Evolutionary conservation across 1,284 basidiomycete genomes (phyloP), one percentile per base, ranked within the genome.

Genomic region (Serendipita sp.): DNA sequence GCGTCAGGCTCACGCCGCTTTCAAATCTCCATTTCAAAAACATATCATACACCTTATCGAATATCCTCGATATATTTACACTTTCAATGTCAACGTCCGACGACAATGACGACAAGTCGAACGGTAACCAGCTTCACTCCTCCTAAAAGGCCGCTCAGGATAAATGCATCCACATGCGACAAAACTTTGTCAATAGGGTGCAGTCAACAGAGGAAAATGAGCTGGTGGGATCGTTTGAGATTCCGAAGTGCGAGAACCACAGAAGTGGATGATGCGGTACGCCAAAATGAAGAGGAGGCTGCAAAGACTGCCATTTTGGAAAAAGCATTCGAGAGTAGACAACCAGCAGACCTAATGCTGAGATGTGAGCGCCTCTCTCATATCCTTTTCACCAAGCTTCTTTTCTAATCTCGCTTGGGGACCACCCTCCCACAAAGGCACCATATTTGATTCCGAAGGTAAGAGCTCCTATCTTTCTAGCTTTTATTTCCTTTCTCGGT

Each of bases 401-500:
- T 45, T n/a, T 60, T 50, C 34, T 29, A 22, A 42, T 60, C 45
- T 62, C n/a, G 61, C 61, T 60, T 65, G 6, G 13, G 6, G 38
- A 41, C 13, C 38, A 41, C 13, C 38, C 38, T 6, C 65, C 61
- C 34, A 1, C 61, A 32, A 69, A 93, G 91, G 91, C 72, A 93
- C 91, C 30, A 78, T 93, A n/a, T 77, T 94, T 65, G 91, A 94
- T 72, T 77, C 82, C 30, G 82, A 87, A 72, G 91, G 91, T 80
- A 72, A 62, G 69, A 68, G 62, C 58, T 10, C 17, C 50, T 34
- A 13, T 60, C 22, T 61, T 30, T n/a, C 15, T n/a, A 29, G 22
- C 22, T 22, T 22, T 22, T 22, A 22, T 22, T 22, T 22, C 49
- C 10, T 17, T 12, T 44, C 42, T 30, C 53, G 12, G 32, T 32